Base-by-base conservation (phyloP, 306 rosid genomes). In the Acacia melanoxylon region DNA sequence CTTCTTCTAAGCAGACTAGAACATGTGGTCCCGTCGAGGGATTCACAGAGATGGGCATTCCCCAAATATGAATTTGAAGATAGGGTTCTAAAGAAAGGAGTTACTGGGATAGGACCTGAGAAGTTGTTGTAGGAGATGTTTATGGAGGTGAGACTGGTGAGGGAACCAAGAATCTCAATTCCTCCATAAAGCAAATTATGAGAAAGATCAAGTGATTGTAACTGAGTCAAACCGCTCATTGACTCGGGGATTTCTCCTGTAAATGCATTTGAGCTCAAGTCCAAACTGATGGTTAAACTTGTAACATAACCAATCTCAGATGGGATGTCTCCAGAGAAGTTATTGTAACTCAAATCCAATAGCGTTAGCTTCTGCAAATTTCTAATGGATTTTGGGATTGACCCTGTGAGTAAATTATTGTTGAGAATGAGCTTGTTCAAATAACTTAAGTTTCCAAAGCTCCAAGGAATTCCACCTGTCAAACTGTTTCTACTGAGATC, bases 401-500 rank as follows among this genome's bases (percentile, higher is more conserved):
- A 51, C 37, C 98, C 98, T 35, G 87, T 85, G 62, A 96, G 85
- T 4, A 93, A 72, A 63, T 96, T 95, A 31, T 96, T 93, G 86
- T 89, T 93, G 84, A 92, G 90, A 72, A 92, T 93, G 78, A 96
- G 94, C 86, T 96, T 92, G 90, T 92, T 91, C 94, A 96, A 85
- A 87, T 93, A 93, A 77, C 97, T 93, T 37, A 93, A 89, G 85
- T 93, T 96, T 27, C 98, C 99, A 78, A 93, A 91, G 79, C 97
- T 93, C 88, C 78, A 80, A 20, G 99, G 98, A 70, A 96, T 92
- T 81, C 79, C 84, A 46, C 98, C 97, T 11, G 74, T 86, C 85
- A 96, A 96, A 87, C 94, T 88, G 89, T 96, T 96, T 25, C 81
- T 70, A 63, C 98, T 92, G n/a, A 96, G 92, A 85, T 96, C 99